Evolutionary conservation across 1,284 basidiomycete species (phyloP).

Genomic region (Ceraceosorus bombacis): DNA sequence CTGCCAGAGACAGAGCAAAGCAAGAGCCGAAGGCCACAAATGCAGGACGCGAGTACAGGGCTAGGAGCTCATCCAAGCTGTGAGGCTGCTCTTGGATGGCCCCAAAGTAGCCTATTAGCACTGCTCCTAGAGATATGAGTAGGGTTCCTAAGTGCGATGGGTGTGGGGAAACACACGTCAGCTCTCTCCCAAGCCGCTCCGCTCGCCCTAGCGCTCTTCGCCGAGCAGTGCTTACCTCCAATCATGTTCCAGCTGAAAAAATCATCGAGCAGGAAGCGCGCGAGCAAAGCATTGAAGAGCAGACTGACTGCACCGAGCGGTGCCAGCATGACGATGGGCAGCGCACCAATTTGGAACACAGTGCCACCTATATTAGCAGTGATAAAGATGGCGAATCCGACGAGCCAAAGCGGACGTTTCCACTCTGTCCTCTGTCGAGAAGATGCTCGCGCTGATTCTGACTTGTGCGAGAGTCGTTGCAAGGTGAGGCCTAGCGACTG

Average conservation of each 20-base stretch:
- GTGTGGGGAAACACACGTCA: background rate
- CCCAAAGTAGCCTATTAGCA: constrained; percentile 83
- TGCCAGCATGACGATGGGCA: constrained; percentile 52
- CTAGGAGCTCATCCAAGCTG: constrained; percentile 74
- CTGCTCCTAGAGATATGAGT: constrained; percentile 79
- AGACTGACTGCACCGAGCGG: constrained; percentile 85
- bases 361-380: constrained; percentile 84
- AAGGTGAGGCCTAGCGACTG: constrained; percentile 85
- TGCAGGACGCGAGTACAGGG: constrained; percentile 66
- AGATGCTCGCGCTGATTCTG: constrained; percentile 68
- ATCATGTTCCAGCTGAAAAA: constrained; percentile 77
- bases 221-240: constrained; percentile 51
- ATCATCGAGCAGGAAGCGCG: constrained; percentile 75
- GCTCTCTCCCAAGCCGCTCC: background rate
- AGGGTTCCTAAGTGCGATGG: constrained; percentile 56
- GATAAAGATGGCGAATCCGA: constrained; percentile 61
- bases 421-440: constrained; percentile 32
- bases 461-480: constrained; percentile 86
- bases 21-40: constrained; percentile 67
- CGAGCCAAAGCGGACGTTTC: constrained; percentile 42
- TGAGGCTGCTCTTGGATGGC: constrained; percentile 87
- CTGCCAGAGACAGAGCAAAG: constrained; percentile 60
- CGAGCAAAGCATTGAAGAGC: constrained; percentile 91
- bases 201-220: background rate
- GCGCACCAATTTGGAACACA: constrained; percentile 84